Percentiles rank a stretch among this genome's conserved stretches.
phyloP scores from a whole-genome alignment of 257 asterid species.

The Penstemon barbatus region DNA sequence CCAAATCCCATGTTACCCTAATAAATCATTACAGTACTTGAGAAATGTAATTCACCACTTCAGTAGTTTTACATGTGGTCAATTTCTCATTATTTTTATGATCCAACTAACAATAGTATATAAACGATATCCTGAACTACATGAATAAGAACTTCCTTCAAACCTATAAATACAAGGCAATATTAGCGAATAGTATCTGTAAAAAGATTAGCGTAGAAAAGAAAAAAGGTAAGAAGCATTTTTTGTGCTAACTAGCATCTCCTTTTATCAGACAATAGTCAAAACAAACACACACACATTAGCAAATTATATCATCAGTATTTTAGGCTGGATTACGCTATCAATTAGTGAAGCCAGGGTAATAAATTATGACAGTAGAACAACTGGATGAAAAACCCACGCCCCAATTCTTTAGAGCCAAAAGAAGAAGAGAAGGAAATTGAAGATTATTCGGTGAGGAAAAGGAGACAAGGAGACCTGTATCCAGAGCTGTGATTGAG shows the following conservation, averaged over 20 bases:
- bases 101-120: too few species aligned
- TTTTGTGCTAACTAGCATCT: background rate
- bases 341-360: background rate
- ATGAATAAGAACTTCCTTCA: too few species aligned
- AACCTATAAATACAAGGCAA: too few species aligned
- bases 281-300: background rate
- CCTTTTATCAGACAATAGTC: background rate
- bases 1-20: too few species aligned
- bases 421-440: conserved; percentile 9
- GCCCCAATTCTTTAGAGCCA: conserved; percentile 10
- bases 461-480: conserved; percentile 39
- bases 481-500: conserved; percentile 64
- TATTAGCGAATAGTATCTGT: too few species aligned
- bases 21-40: too few species aligned
- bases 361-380: background rate
- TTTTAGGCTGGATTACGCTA: background rate
- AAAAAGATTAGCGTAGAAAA: background rate
- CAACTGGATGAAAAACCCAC: background rate
- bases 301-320: background rate
- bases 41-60: too few species aligned
- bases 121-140: too few species aligned
- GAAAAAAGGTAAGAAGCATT: background rate
- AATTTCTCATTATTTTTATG: too few species aligned
- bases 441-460: background rate
- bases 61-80: too few species aligned